Evolutionary conservation across 2,329 filamentous ascomycete species (phyloP).

Genomic region (Sclerotinia minor): DNA sequence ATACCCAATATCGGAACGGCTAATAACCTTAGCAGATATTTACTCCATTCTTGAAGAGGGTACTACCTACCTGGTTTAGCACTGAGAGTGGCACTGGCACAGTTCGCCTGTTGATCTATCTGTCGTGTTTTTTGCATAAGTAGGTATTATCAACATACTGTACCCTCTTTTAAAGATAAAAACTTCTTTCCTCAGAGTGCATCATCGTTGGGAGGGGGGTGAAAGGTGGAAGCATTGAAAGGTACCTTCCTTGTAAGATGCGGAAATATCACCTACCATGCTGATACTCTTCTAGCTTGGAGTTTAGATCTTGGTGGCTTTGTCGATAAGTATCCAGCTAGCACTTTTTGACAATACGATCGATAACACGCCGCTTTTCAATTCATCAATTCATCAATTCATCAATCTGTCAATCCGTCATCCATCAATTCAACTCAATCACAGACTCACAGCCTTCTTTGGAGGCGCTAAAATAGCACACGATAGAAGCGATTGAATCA

Average conservation of each 20-base stretch:
- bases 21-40: background rate
- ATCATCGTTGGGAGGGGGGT: background rate
- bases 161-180: background rate
- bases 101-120: constrained; percentile 1
- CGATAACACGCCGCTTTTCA: no score
- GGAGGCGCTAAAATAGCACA: no score
- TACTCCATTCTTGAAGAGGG: constrained; percentile 13
- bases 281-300: background rate
- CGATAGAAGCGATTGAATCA: no score
- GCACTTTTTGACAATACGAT: no score
- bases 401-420: background rate
- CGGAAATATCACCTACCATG: background rate
- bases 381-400: no score
- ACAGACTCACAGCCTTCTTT: no score
- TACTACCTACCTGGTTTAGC: background rate
- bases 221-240: no score
- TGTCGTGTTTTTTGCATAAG: background rate
- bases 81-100: background rate
- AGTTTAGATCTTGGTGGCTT: background rate
- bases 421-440: no score
- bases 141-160: no score
- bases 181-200: background rate
- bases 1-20: background rate
- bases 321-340: background rate
- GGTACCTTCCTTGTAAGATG: background rate